Percentiles rank a stretch among this genome's conserved stretches.
Conservation (phyloP, 2,329 filamentous ascomycete species). For the Fusarium sp. region DNA sequence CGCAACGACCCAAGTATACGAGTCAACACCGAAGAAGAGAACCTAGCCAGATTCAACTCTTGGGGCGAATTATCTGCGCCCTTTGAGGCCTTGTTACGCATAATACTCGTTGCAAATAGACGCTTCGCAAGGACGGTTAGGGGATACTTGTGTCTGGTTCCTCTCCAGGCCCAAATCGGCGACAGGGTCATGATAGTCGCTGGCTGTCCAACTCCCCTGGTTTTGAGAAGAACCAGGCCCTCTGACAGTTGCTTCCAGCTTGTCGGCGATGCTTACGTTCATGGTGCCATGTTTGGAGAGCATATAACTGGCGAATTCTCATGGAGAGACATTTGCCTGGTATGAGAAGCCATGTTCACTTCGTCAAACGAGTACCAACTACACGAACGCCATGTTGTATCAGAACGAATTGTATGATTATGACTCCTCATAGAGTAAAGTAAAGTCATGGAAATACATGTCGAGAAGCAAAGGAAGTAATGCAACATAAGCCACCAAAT, state of each 20-base stretch:
- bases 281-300: conserved; percentile 42
- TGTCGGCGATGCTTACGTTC: conserved; percentile 35
- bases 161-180: conserved; percentile 25
- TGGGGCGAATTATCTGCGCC: conserved; percentile 32
- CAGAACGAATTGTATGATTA: conserved; percentile 5
- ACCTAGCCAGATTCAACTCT: conserved; percentile 1
- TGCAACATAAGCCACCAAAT: conserved; percentile 41
- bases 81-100: conserved; percentile 35
- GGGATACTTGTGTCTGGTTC: conserved; percentile 42
- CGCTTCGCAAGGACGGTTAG: conserved; percentile 38
- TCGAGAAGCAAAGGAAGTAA: conserved; percentile 37
- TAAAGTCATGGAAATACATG: conserved; percentile 40
- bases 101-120: conserved; percentile 32
- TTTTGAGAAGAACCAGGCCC: conserved; percentile 28
- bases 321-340: conserved; percentile 34
- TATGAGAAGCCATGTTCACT: background rate
- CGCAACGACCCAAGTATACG: conserved; percentile 19
- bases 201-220: conserved; percentile 37
- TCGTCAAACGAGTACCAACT: background rate
- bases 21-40: conserved; percentile 22
- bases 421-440: conserved; percentile 25
- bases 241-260: conserved; percentile 30
- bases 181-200: conserved; percentile 40
- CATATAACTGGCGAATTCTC: conserved; percentile 19
- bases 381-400: background rate